Percentiles rank a stretch among this genome's conserved stretches.
Evolutionary conservation across 2,329 filamentous ascomycete genomes (phyloP).

Genomic region (Trichophyton verrucosum): DNA sequence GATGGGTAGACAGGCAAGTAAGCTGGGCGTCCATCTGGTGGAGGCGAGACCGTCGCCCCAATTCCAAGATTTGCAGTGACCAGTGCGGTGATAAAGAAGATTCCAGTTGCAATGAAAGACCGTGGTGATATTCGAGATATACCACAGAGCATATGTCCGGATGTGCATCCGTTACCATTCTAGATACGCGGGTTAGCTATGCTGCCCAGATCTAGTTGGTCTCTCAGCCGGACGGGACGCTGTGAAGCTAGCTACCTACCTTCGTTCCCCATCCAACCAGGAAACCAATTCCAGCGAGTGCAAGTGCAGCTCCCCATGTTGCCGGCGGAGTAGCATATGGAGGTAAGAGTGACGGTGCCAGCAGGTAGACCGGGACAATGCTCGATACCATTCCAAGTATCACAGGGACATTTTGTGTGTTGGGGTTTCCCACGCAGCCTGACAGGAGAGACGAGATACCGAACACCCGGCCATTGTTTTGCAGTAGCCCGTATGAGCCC

Average conservation of each 20-base stretch:
- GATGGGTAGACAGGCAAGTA: slow-evolving; percentile 37
- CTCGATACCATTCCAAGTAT: slow-evolving; percentile 37
- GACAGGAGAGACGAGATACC: slow-evolving; percentile 39
- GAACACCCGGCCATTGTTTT: slow-evolving; percentile 41
- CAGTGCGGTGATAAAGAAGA: slow-evolving; percentile 35
- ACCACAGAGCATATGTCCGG: slow-evolving; percentile 45
- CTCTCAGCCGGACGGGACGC: background rate
- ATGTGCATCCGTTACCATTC: slow-evolving; percentile 41
- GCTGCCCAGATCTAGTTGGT: background rate
- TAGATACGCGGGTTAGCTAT: slow-evolving; percentile 13
- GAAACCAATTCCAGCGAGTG: slow-evolving; percentile 32
- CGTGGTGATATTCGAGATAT: slow-evolving; percentile 39
- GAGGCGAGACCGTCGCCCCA: slow-evolving; percentile 28
- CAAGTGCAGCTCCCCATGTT: slow-evolving; percentile 24
- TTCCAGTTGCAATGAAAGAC: slow-evolving; percentile 36
- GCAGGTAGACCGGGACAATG: slow-evolving; percentile 28
- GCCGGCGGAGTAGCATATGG: slow-evolving; percentile 28
- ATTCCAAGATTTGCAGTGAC: slow-evolving; percentile 29
- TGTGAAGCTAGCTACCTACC: slow-evolving; percentile 29
- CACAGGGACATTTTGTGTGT: slow-evolving; percentile 32
- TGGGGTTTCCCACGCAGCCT: slow-evolving; percentile 30
- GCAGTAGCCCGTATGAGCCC: slow-evolving; percentile 38
- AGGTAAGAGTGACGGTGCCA: slow-evolving; percentile 36
- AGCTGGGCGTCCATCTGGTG: slow-evolving; percentile 30
- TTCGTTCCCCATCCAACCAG: slow-evolving; percentile 43